Conservation (phyloP, 305 asterid species). For the Lippia alba region DNA sequence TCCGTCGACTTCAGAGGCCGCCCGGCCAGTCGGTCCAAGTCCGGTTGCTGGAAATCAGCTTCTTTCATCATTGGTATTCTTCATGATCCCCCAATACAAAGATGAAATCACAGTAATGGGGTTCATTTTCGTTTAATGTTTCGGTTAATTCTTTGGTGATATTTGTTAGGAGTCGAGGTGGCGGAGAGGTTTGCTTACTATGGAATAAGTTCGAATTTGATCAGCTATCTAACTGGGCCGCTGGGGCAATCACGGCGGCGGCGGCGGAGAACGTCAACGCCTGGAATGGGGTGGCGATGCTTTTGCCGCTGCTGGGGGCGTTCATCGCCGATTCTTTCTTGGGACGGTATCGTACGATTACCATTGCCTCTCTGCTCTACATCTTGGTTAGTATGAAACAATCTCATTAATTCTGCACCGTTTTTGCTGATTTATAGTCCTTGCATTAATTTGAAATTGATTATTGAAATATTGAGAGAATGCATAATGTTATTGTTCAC, state of each 20-base stretch:
- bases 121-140: background rate
- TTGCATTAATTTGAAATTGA: too few relatives aligned
- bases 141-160: background rate
- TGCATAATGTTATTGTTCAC: background rate
- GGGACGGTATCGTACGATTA: conserved; percentile 43
- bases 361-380: conserved; percentile 34
- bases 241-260: conserved; percentile 39
- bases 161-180: conserved; percentile 38
- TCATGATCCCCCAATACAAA: too few relatives aligned
- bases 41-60: conserved; percentile 49
- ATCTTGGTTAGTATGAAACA: conserved; percentile 36
- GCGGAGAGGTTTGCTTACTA: conserved; percentile 44
- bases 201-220: conserved; percentile 41
- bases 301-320: conserved; percentile 44
- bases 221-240: conserved; percentile 41
- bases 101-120: background rate
- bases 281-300: conserved; percentile 41
- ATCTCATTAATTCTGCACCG: background rate
- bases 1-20: conserved; percentile 23
- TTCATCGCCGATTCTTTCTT: conserved; percentile 42
- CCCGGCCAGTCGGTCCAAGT: conserved; percentile 35
- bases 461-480: background rate
- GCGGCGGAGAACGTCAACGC: conserved; percentile 44
- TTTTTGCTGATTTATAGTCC: background rate
- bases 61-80: conserved; percentile 40